A percentile compares a stretch with the other conserved stretches of the same genome.
These are phyloP conservation scores for Claviceps fusiformis DNA, from an alignment of 2,329 filamentous ascomycete species.

Conservation along the genomic window DNA sequence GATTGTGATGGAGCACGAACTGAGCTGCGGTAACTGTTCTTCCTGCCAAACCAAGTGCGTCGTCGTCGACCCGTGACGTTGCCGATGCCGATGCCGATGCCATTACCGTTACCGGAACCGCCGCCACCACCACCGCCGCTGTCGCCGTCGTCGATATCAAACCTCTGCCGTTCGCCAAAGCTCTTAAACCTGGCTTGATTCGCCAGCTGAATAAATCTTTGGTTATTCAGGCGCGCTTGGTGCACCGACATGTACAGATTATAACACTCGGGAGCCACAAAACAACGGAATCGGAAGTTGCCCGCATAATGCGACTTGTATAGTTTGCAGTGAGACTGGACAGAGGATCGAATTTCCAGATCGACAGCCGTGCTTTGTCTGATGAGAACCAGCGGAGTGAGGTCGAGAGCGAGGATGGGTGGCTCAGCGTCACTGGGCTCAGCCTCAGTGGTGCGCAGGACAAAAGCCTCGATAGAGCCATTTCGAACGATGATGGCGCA, in stretches of 20 bases:
- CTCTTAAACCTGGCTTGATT: constrained; percentile 57
- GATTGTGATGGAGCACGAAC: constrained; percentile 50
- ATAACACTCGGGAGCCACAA: constrained; percentile 63
- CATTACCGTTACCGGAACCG: background rate
- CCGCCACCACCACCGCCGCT: constrained; percentile 17
- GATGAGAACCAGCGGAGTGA: constrained; percentile 83
- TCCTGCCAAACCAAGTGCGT: constrained; percentile 47
- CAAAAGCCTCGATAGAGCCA: constrained; percentile 45
- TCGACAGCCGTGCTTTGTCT: constrained; percentile 85
- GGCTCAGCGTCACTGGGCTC: constrained; percentile 18
- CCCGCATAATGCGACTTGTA: constrained; percentile 44
- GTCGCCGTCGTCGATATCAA: constrained; percentile 32
- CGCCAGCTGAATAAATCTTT: constrained; percentile 62
- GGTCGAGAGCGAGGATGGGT: constrained; percentile 57
- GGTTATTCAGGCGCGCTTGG: constrained; percentile 78
- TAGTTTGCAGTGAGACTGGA: constrained; percentile 58
- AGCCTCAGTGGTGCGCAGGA: constrained; percentile 21
- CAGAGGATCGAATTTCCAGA: constrained; percentile 82
- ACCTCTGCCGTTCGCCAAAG: constrained; percentile 44
- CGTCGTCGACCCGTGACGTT: constrained; percentile 20
- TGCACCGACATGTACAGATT: constrained; percentile 78
- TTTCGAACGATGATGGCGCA: constrained; percentile 44
- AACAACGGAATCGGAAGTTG: constrained; percentile 84
- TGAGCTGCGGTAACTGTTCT: constrained; percentile 52
- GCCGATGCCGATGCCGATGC: background rate